These are phyloP conservation scores for Balansia obtecta DNA, from an alignment of 2,329 filamentous ascomycete genomes.

Conservation along the genomic window DNA sequence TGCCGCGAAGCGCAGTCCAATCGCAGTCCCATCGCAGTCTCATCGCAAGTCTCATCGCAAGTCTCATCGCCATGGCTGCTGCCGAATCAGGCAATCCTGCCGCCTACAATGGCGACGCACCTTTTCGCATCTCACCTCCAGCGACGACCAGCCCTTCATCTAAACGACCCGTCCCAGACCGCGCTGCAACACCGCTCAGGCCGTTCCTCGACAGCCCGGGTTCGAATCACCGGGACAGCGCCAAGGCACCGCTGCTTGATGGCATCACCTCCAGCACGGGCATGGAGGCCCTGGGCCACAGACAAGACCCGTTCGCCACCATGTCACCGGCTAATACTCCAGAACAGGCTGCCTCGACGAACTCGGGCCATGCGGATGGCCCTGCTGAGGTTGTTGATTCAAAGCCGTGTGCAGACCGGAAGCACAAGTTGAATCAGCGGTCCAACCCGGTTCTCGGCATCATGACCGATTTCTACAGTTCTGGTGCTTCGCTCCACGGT, in stretches of 20 bases:
- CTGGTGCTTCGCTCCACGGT: constrained; percentile 6
- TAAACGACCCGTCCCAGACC: constrained; percentile 8
- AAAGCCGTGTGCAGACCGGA: constrained; percentile 1
- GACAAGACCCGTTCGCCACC: constrained; percentile 4
- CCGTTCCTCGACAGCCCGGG: constrained; percentile 7
- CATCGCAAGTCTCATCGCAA: background rate
- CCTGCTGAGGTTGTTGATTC: constrained; percentile 1
- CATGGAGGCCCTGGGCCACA: background rate
- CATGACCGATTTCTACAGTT: constrained; percentile 5
- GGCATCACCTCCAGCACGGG: constrained; percentile 1
- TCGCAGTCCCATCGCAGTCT: background rate
- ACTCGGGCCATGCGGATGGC: background rate
- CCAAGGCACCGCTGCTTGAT: background rate
- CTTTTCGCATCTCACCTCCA: constrained; percentile 3
- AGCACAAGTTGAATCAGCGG: background rate
- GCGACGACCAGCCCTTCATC: constrained; percentile 5
- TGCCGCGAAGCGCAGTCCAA: background rate
- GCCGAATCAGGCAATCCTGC: background rate
- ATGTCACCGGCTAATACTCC: constrained; percentile 9
- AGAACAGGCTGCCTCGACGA: constrained; percentile 1
- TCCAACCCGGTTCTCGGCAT: background rate
- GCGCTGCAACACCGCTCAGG: constrained; percentile 11
- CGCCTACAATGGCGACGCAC: background rate
- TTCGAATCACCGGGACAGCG: background rate
- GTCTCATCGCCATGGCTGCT: background rate